phyloP scores from a whole-genome alignment of 306 rosid genomes.

The Oemleria cerasiformis region DNA sequence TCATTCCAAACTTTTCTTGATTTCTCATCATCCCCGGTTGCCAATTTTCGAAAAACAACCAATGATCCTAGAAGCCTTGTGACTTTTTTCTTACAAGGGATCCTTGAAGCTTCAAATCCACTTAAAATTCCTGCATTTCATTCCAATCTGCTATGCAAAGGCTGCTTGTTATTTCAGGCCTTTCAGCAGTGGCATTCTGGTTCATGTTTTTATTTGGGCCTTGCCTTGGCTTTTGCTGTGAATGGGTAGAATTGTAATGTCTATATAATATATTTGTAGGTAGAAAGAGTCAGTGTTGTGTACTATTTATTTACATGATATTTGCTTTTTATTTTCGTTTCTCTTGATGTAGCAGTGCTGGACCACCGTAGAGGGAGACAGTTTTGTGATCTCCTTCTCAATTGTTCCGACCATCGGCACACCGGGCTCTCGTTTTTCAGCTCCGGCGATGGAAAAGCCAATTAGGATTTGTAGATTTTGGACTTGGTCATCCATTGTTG shows the following conservation, averaged over 20 bases:
- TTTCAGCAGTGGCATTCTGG: constrained; percentile 30
- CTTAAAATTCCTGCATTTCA: neutral
- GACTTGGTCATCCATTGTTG: constrained; percentile 1
- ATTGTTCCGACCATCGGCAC: constrained; percentile 28
- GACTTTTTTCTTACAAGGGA: constrained; percentile 9
- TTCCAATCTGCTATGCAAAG: constrained; percentile 30
- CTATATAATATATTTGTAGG: neutral
- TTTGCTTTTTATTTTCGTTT: constrained; percentile 6
- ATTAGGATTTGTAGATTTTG: constrained; percentile 13
- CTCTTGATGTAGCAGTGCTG: constrained; percentile 16
- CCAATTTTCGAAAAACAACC: constrained; percentile 36
- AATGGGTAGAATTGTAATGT: neutral
- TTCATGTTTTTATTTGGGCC: constrained; percentile 17
- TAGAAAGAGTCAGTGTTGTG: neutral
- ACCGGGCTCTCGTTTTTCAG: constrained; percentile 54
- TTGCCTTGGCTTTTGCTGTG: neutral
- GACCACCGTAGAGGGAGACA: constrained; percentile 56
- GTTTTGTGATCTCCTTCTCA: constrained; percentile 71
- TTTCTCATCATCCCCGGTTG: constrained; percentile 35
- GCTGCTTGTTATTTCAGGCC: constrained; percentile 40
- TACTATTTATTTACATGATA: neutral
- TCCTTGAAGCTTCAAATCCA: constrained; percentile 20
- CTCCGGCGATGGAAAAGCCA: constrained; percentile 35
- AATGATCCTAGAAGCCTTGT: constrained; percentile 31
- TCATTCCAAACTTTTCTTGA: neutral